Evolutionary conservation across 257 asterid species (phyloP), one percentile per base, ranked within the genome.

Genomic region (Nicotiana tomentosiformis): DNA sequence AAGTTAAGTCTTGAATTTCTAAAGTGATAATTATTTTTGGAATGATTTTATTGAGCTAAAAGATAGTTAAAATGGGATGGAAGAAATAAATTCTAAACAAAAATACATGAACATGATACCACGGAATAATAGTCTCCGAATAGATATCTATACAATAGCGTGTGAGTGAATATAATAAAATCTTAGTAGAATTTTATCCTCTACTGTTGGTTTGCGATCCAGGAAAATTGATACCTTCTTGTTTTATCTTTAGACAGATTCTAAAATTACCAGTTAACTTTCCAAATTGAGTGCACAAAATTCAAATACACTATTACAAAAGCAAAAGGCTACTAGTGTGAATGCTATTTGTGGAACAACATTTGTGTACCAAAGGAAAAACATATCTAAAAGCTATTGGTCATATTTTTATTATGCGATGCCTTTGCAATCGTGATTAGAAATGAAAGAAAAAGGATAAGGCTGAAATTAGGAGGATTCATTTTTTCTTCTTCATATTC

Each of bases 191-290:
- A 49, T 37, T 49, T 74, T 74, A 74, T 72, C 78, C 61, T 72
- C 6, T 72, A 15, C 80, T 49, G 62, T 74, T 49, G 61, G 58
- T 74, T 74, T 46, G 80, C 80, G 26, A 74, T 74, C 80, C 80
- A 74, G 80, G 39, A 49, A 74, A 26, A 49, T 5, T 49, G 62
- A 74, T 49, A 74, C 80, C 62, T 49, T 74, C 43, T 72, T 46
- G 79, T 74, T 74, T 46, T 14, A 49, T 74, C 62, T 74, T 74
- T 26, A 74, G 14, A 39, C 8, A 74, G 80, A 74, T 49, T 74
- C 79, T 49, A 74, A 49, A 49, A 49, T 74, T 26, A 26, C 61
- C 80, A 23, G 43, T 74, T 74, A 46, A 74, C 43, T 49, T 74
- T 74, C 80, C 80, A 26, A 74, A 74, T 74, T 1, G 5, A 74